Percentiles rank a stretch among this genome's conserved stretches.
phyloP scores from a whole-genome alignment of 2,329 filamentous ascomycete genomes.

The Cladosporium sp. region DNA sequence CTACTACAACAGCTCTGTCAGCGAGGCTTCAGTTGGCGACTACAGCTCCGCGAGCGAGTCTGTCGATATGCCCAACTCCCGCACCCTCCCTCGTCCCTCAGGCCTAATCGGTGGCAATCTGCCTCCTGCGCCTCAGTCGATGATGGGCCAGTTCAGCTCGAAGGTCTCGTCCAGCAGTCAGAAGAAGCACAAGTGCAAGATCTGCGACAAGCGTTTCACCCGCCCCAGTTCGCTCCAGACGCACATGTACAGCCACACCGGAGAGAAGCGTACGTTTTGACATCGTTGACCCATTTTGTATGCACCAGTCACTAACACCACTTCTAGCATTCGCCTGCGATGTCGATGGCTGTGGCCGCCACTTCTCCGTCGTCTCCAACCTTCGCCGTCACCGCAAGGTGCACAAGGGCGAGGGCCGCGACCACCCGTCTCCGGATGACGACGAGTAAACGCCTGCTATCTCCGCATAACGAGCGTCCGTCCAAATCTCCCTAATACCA shows the following conservation, averaged over 20 bases:
- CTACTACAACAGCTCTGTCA: constrained; percentile 78
- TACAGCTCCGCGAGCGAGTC: constrained; percentile 87
- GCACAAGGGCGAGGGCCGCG: constrained; percentile 65
- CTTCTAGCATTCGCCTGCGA: constrained; percentile 80
- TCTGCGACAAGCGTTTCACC: constrained; percentile 96
- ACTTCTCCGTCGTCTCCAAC: constrained; percentile 97
- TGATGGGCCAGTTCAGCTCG: constrained; percentile 98
- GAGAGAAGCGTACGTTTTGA: constrained; percentile 81
- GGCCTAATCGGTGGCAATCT: constrained; percentile 56
- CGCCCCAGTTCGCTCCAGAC: constrained; percentile 90
- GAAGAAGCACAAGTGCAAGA: constrained; percentile 99
- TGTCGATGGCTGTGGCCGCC: constrained; percentile 86
- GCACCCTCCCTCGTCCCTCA: constrained; percentile 76
- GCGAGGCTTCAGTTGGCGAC: constrained; percentile 77
- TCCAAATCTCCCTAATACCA: constrained; percentile 1
- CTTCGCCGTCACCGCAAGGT: constrained; percentile 91
- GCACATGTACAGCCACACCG: constrained; percentile 97
- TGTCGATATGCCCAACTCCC: constrained; percentile 70
- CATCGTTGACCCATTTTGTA: neutral
- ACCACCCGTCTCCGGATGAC: constrained; percentile 45
- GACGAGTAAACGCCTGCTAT: constrained; percentile 25
- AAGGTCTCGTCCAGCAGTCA: constrained; percentile 93
- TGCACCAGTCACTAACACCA: constrained; percentile 16
- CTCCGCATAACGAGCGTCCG: neutral
- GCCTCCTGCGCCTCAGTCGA: constrained; percentile 83